Percentiles rank a stretch among this genome's conserved stretches.
phyloP scores from a whole-genome alignment of 192 early-diverging fungal genomes.

The Phycomyces nitens region DNA sequence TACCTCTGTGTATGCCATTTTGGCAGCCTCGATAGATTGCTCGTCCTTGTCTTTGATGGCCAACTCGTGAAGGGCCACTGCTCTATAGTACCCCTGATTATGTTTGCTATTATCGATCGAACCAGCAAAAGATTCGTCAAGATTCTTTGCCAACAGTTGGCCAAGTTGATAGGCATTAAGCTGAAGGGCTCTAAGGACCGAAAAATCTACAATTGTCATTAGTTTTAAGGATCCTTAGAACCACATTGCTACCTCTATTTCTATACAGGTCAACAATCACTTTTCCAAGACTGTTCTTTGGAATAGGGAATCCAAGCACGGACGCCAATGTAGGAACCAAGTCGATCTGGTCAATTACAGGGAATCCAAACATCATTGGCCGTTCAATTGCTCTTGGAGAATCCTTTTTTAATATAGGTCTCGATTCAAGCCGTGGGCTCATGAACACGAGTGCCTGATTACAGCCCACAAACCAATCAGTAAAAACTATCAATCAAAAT shows the following conservation, averaged over 20 bases:
- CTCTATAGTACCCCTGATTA: conserved; percentile 1
- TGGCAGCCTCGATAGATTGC: conserved; percentile 3
- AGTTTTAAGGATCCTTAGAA: too few species aligned
- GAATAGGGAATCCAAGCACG: conserved; percentile 84
- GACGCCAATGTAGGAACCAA: conserved; percentile 80
- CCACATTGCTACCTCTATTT: conserved; percentile 26
- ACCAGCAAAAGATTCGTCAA: background rate
- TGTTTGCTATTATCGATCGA: background rate
- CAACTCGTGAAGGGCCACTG: conserved; percentile 7
- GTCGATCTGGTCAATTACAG: conserved; percentile 79
- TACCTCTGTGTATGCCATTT: conserved; percentile 21
- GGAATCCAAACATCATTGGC: conserved; percentile 47
- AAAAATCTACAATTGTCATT: background rate
- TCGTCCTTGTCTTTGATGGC: background rate
- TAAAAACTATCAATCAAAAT: too few species aligned
- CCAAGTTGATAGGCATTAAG: conserved; percentile 62
- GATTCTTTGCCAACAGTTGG: conserved; percentile 25
- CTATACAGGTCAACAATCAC: conserved; percentile 78
- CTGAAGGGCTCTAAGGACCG: conserved; percentile 49
- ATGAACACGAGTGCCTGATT: conserved; percentile 42
- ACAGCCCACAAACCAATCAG: too few species aligned
- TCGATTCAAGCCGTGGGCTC: conserved; percentile 41
- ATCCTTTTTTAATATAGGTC: conserved; percentile 16
- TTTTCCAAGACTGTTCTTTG: conserved; percentile 89
- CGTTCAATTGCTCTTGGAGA: conserved; percentile 14